These are phyloP conservation scores for Conidiobolus incongruus DNA, from an alignment of 371 early-diverging fungal genomes.

Conservation along the genomic window DNA sequence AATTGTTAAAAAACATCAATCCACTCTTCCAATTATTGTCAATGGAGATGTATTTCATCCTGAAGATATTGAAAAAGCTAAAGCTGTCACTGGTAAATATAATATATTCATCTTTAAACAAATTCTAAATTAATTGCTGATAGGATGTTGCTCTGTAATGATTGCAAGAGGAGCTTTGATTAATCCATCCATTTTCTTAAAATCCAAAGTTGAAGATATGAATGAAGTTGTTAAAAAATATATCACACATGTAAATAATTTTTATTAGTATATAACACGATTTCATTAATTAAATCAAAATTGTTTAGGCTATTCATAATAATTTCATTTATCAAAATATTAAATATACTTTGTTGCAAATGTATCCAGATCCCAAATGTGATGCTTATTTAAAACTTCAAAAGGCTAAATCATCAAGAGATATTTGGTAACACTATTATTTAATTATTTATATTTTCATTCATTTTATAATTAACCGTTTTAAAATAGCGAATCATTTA, in stretches of 20 bases:
- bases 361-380: constrained; percentile 28
- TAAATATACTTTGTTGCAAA: constrained; percentile 73
- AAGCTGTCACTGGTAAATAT: constrained; percentile 18
- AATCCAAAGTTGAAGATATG: constrained; percentile 22
- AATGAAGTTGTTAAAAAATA: constrained; percentile 32
- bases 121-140: not conserved
- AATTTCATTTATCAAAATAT: no score
- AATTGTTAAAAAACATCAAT: constrained; percentile 30
- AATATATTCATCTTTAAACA: not conserved
- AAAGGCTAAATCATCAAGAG: constrained; percentile 3
- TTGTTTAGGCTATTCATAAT: constrained; percentile 46
- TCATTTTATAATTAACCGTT: no score
- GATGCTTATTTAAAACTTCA: not conserved
- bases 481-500: no score
- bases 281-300: constrained; percentile 11
- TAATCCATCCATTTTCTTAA: constrained; percentile 65
- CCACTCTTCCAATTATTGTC: constrained; percentile 60
- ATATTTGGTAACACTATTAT: not conserved
- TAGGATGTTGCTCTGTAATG: constrained; percentile 53
- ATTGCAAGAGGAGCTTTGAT: constrained; percentile 65
- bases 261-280: not conserved
- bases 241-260: constrained; percentile 22
- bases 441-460: not conserved
- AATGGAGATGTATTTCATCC: constrained; percentile 72
- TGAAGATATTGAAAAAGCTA: constrained; percentile 31